phyloP scores from a whole-genome alignment of 768 basidiomycete species.

The Neoboletus brunneissimus region DNA sequence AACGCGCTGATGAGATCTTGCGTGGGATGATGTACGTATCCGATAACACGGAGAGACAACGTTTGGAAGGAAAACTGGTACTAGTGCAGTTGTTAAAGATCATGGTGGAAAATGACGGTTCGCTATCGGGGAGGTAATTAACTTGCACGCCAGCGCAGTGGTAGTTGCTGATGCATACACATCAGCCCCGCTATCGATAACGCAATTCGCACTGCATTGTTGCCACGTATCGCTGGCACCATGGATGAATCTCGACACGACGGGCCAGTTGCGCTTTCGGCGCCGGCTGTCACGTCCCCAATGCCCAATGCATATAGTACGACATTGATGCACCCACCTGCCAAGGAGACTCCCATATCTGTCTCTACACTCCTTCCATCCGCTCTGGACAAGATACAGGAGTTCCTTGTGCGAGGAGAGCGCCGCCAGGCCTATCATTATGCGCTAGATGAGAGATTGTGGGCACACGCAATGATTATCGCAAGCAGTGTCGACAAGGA shows the following conservation, averaged over 20 bases:
- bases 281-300: constrained; percentile 34
- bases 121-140: constrained; percentile 74
- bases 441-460: constrained; percentile 84
- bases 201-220: constrained; percentile 69
- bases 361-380: constrained; percentile 59
- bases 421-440: constrained; percentile 83
- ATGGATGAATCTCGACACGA: constrained; percentile 22
- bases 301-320: constrained; percentile 18
- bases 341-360: constrained; percentile 53
- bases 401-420: constrained; percentile 78
- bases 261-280: constrained; percentile 12
- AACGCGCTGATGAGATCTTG: constrained; percentile 71
- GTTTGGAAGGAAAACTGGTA: constrained; percentile 72
- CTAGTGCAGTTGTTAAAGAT: constrained; percentile 72
- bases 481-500: constrained; percentile 92
- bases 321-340: constrained; percentile 17
- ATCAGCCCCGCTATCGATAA: constrained; percentile 62
- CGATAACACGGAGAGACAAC: constrained; percentile 49
- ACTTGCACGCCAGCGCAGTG: background rate
- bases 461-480: constrained; percentile 96
- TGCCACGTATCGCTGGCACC: constrained; percentile 50
- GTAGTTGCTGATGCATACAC: constrained; percentile 16
- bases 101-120: constrained; percentile 89
- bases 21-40: constrained; percentile 72
- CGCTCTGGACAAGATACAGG: constrained; percentile 73